Conservation (phyloP, 441 rosid genomes). For the Erodium chrysanthum region DNA sequence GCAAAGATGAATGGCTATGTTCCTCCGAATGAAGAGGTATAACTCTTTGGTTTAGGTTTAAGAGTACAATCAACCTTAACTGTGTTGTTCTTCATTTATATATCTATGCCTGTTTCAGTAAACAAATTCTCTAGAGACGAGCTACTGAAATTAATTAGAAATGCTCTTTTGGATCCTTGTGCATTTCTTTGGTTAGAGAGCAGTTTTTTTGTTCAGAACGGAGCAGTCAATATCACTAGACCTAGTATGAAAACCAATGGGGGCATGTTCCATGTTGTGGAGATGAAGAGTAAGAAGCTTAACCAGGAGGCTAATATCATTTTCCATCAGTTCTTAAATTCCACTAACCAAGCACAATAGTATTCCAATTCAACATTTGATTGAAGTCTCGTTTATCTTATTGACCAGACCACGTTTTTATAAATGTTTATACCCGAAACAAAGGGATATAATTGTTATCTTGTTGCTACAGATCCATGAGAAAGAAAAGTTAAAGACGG, state of each 20-base stretch:
- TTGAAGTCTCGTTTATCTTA: slow-evolving; percentile 1
- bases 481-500: not conserved
- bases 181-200: slow-evolving; percentile 1
- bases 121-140: slow-evolving; percentile 1
- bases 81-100: slow-evolving; percentile 10
- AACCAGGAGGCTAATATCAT: not conserved
- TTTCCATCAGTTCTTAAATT: not conserved
- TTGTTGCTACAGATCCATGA: slow-evolving; percentile 2
- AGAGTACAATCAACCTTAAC: slow-evolving; percentile 3
- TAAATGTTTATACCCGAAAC: not conserved
- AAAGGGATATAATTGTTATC: not conserved
- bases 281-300: slow-evolving; percentile 4
- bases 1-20: slow-evolving; percentile 84
- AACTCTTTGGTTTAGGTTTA: slow-evolving; percentile 3
- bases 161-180: not conserved
- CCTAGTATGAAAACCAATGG: slow-evolving; percentile 11
- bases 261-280: not conserved
- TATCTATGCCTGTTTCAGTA: not conserved
- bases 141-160: slow-evolving; percentile 12
- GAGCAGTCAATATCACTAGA: slow-evolving; percentile 6
- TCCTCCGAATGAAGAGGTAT: slow-evolving; percentile 88
- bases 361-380: slow-evolving; percentile 6
- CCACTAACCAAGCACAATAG: not conserved
- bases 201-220: slow-evolving; percentile 8
- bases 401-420: not conserved